Evolutionary conservation across 2,329 filamentous ascomycete genomes (phyloP).

Genomic region (Alternaria ventricosa): DNA sequence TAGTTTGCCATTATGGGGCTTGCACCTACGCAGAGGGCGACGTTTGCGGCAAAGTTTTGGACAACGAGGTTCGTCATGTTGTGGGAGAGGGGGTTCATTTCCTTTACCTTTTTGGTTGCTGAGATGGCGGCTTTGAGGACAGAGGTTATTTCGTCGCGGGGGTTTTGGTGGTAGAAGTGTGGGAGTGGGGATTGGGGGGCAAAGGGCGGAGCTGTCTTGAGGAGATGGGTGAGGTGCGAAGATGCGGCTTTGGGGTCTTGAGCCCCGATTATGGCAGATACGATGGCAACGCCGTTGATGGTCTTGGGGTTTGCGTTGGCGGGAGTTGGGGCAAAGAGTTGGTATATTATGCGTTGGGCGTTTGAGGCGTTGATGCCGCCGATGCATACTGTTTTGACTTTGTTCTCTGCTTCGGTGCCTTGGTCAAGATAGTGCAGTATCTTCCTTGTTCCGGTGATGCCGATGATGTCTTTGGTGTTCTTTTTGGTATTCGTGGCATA

Average conservation of each 20-base stretch:
- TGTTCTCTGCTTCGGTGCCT: slow-evolving; percentile 31
- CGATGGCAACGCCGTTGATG: slow-evolving; percentile 84
- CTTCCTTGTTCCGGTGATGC: slow-evolving; percentile 71
- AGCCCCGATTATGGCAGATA: slow-evolving; percentile 85
- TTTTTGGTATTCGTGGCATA: slow-evolving; percentile 84
- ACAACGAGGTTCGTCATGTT: slow-evolving; percentile 99
- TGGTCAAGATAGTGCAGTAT: slow-evolving; percentile 68
- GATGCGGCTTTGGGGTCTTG: slow-evolving; percentile 70
- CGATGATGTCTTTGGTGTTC: slow-evolving; percentile 83
- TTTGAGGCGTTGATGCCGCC: slow-evolving; percentile 85
- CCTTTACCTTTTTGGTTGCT: slow-evolving; percentile 64
- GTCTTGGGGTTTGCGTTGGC: slow-evolving; percentile 54
- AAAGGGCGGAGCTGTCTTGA: slow-evolving; percentile 50
- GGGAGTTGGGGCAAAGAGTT: slow-evolving; percentile 59
- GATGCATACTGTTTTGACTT: slow-evolving; percentile 73
- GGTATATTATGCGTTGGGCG: slow-evolving; percentile 74
- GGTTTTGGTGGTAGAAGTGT: slow-evolving; percentile 27
- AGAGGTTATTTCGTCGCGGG: slow-evolving; percentile 15
- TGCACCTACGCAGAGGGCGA: slow-evolving; percentile 81
- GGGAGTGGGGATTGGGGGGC: slow-evolving; percentile 25
- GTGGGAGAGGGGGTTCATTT: slow-evolving; percentile 76
- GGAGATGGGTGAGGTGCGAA: slow-evolving; percentile 62
- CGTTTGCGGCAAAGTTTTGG: slow-evolving; percentile 92
- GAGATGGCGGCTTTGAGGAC: slow-evolving; percentile 47
- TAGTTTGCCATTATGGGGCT: slow-evolving; percentile 96